Evolutionary conservation across 1,284 basidiomycete species (phyloP).

Genomic region (Puccinia triticina): DNA sequence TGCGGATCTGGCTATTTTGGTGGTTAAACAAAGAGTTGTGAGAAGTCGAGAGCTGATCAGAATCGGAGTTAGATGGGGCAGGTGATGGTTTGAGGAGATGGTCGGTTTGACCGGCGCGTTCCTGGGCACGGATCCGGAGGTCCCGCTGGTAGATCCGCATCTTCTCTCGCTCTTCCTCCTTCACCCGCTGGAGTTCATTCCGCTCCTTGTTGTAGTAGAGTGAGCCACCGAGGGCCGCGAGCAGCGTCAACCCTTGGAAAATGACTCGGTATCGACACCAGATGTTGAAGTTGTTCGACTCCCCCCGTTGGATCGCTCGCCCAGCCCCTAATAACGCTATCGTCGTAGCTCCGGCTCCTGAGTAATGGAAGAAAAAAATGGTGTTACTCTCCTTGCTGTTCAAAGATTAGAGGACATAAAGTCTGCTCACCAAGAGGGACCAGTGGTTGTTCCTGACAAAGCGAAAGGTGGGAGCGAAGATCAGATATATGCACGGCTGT

Average conservation of each 20-base stretch:
- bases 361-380: too few species aligned
- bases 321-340: too few species aligned
- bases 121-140: slow-evolving; percentile 23
- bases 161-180: slow-evolving; percentile 28
- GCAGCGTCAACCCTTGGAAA: slow-evolving; percentile 41
- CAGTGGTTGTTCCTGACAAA: slow-evolving; percentile 18
- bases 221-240: slow-evolving; percentile 47
- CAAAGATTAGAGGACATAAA: too few species aligned
- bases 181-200: not conserved
- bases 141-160: slow-evolving; percentile 31
- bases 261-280: slow-evolving; percentile 42
- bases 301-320: slow-evolving; percentile 29
- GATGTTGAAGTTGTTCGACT: slow-evolving; percentile 31
- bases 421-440: slow-evolving; percentile 8
- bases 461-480: not conserved
- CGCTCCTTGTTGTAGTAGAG: slow-evolving; percentile 39
- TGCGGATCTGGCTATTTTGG: slow-evolving; percentile 10
- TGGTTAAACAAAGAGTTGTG: slow-evolving; percentile 14
- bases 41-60: not conserved
- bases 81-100: not conserved
- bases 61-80: not conserved
- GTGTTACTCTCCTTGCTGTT: too few species aligned
- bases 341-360: too few species aligned
- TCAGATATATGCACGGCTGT: not conserved
- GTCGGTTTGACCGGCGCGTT: not conserved